A percentile compares a stretch with the other conserved stretches of the same genome.
phyloP scores from a whole-genome alignment of 768 basidiomycete genomes.

The Saitozyma podzolica region DNA sequence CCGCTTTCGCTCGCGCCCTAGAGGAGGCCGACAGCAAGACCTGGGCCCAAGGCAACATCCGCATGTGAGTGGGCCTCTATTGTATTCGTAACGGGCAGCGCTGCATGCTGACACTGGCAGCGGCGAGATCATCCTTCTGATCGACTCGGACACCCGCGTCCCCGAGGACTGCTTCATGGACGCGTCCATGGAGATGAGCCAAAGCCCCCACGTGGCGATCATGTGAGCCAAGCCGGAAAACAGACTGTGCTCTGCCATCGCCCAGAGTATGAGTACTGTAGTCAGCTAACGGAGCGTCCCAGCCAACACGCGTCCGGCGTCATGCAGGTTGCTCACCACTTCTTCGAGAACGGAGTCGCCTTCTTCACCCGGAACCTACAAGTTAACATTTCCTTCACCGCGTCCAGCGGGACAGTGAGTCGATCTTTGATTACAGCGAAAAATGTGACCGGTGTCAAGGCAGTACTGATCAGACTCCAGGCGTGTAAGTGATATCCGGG shows the following conservation, averaged over 20 bases:
- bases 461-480: too few relatives aligned
- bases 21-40: constrained; percentile 67
- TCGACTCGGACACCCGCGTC: constrained; percentile 79
- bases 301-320: constrained; percentile 82
- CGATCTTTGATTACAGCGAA: too few relatives aligned
- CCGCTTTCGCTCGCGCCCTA: constrained; percentile 69
- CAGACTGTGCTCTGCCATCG: too few relatives aligned
- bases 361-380: constrained; percentile 86
- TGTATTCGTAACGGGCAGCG: not conserved
- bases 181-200: constrained; percentile 73
- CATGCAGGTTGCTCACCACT: constrained; percentile 85
- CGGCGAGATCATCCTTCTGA: constrained; percentile 65
- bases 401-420: constrained; percentile 47
- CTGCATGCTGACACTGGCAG: not conserved
- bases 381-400: constrained; percentile 44
- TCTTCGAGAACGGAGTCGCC: constrained; percentile 86
- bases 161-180: constrained; percentile 87
- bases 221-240: constrained; percentile 54
- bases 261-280: too few relatives aligned
- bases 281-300: too few relatives aligned
- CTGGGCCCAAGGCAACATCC: constrained; percentile 68
- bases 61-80: constrained; percentile 54
- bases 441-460: too few relatives aligned
- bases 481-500: too few relatives aligned
- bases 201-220: constrained; percentile 80